phyloP scores from a whole-genome alignment of 2,329 filamentous ascomycete genomes.

The Fusarium oxysporum region DNA sequence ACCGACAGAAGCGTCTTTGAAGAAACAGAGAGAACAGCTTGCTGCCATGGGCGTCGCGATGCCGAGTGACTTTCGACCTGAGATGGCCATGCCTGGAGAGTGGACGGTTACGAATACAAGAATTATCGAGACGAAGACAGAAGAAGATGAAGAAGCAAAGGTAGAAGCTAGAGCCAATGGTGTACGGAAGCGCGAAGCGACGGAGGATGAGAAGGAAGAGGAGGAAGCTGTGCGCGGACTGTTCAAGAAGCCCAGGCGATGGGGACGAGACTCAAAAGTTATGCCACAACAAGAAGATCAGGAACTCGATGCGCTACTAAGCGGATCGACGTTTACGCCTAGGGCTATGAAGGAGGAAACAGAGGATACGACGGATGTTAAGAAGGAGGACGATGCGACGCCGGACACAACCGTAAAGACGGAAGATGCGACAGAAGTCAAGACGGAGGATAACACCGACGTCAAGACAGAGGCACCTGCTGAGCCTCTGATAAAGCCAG shows the following conservation, averaged over 20 bases:
- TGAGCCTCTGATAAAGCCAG: slow-evolving; percentile 45
- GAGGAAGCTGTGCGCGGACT: slow-evolving; percentile 68
- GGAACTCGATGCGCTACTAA: slow-evolving; percentile 73
- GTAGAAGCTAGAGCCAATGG: slow-evolving; percentile 65
- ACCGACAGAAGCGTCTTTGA: slow-evolving; percentile 71
- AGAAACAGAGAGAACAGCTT: slow-evolving; percentile 87
- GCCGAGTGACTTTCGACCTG: slow-evolving; percentile 79
- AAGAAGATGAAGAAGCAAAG: slow-evolving; percentile 56
- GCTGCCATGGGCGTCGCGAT: slow-evolving; percentile 88
- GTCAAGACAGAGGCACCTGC: slow-evolving; percentile 57
- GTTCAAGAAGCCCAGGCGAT: slow-evolving; percentile 68
- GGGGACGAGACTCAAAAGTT: slow-evolving; percentile 65
- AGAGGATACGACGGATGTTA: slow-evolving; percentile 29
- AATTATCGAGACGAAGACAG: slow-evolving; percentile 60
- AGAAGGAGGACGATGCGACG: slow-evolving; percentile 36
- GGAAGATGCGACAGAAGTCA: slow-evolving; percentile 2
- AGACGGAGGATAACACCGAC: slow-evolving; percentile 11
- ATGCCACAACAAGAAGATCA: slow-evolving; percentile 60
- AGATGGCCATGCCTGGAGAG: slow-evolving; percentile 89
- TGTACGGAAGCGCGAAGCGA: slow-evolving; percentile 71
- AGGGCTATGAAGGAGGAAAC: slow-evolving; percentile 42
- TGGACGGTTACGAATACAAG: slow-evolving; percentile 81
- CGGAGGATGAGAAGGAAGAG: slow-evolving; percentile 71
- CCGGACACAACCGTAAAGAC: slow-evolving; percentile 9
- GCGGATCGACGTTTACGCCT: slow-evolving; percentile 48